These are phyloP conservation scores for Boeremia exigua DNA, from an alignment of 2,329 filamentous ascomycete genomes.

Conservation along the genomic window DNA sequence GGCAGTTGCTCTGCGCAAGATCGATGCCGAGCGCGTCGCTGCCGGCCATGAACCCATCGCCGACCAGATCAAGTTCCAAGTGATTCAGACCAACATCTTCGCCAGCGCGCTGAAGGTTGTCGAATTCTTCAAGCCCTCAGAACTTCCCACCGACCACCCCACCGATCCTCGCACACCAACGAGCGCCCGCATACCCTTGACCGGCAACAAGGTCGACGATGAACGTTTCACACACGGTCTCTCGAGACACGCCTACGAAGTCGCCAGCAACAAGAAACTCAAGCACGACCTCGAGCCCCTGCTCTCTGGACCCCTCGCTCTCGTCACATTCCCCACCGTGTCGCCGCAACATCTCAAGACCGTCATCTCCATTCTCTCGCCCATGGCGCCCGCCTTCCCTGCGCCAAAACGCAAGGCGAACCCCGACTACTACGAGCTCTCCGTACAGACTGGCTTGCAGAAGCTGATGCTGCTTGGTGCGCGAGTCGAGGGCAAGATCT, in stretches of 20 bases:
- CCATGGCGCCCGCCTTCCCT: conserved; percentile 72
- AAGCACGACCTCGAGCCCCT: conserved; percentile 73
- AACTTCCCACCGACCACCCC: conserved; percentile 28
- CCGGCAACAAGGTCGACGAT: conserved; percentile 51
- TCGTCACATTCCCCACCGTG: conserved; percentile 80
- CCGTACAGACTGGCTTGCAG: conserved; percentile 79
- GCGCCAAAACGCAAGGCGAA: conserved; percentile 76
- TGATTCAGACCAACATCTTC: conserved; percentile 89
- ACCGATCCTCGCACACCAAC: conserved; percentile 43
- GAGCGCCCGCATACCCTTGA: conserved; percentile 42
- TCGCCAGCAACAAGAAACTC: conserved; percentile 57
- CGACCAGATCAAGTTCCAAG: conserved; percentile 75
- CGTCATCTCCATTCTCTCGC: conserved; percentile 78
- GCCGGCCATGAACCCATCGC: conserved; percentile 57
- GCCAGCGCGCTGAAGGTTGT: conserved; percentile 82
- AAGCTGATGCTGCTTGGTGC: conserved; percentile 89
- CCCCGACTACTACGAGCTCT: conserved; percentile 80
- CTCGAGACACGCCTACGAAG: conserved; percentile 60
- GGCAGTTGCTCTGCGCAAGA: conserved; percentile 63
- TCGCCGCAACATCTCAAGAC: conserved; percentile 84
- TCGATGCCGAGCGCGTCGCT: conserved; percentile 74
- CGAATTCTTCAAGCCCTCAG: conserved; percentile 70
- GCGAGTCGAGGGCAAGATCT: conserved; percentile 82
- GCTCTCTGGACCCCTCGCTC: conserved; percentile 79
- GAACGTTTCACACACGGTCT: conserved; percentile 65